These are phyloP conservation scores for Heterobasidion annosum DNA, from an alignment of 1,284 basidiomycete species.

Conservation along the genomic window DNA sequence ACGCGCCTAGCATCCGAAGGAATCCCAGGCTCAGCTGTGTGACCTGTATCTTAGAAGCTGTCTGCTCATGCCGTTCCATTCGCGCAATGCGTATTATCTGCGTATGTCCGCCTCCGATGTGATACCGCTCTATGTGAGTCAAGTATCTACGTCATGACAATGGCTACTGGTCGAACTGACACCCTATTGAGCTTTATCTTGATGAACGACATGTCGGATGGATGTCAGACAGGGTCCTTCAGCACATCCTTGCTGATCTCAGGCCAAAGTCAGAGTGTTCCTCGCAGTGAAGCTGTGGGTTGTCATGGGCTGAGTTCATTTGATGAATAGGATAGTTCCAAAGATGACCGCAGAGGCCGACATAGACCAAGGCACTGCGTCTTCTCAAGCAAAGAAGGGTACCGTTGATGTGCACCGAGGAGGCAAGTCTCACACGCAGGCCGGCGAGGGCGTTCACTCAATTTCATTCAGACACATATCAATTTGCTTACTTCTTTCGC, in stretches of 20 bases:
- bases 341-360: conserved; percentile 55
- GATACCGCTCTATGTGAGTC: conserved; percentile 61
- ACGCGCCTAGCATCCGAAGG: too few species aligned
- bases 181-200: conserved; percentile 49
- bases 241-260: conserved; percentile 63
- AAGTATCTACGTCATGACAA: not conserved
- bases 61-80: conserved; percentile 34
- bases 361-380: conserved; percentile 26
- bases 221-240: conserved; percentile 69
- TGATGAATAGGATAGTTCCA: conserved; percentile 42
- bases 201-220: conserved; percentile 71
- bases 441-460: conserved; percentile 2
- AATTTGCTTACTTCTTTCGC: conserved; percentile 77
- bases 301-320: not conserved
- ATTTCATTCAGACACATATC: conserved; percentile 50
- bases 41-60: too few species aligned
- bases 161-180: not conserved
- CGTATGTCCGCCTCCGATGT: conserved; percentile 55
- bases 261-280: conserved; percentile 47
- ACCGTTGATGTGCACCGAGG: conserved; percentile 68
- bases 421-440: conserved; percentile 31
- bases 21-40: too few species aligned
- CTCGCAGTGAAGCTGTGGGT: not conserved
- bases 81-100: conserved; percentile 63
- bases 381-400: conserved; percentile 42